Percentiles rank a stretch among this genome's conserved stretches.
Evolutionary conservation across 257 asterid genomes (phyloP).

Genomic region (Nyctanthes arbortristis): DNA sequence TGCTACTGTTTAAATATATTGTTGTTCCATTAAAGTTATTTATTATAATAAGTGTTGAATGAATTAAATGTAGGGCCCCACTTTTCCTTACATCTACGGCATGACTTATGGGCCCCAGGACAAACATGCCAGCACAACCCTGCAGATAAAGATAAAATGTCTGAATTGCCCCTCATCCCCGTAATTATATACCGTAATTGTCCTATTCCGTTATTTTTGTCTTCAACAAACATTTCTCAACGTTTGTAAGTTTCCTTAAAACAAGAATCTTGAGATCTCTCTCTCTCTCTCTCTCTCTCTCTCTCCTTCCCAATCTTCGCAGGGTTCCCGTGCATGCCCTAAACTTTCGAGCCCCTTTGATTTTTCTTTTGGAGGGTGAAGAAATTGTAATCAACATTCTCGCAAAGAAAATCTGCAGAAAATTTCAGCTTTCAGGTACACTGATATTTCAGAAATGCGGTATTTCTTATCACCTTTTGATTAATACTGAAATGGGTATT

Average conservation of each 20-base stretch:
- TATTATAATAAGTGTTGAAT: not conserved
- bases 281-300: not conserved
- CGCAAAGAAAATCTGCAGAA: conserved; percentile 7
- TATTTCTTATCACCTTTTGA: not conserved
- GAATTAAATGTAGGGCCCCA: conserved; percentile 26
- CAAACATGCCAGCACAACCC: conserved; percentile 28
- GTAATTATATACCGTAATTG: conserved; percentile 24
- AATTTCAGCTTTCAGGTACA: conserved; percentile 28
- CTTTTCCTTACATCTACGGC: conserved; percentile 24
- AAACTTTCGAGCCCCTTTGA: conserved; percentile 3
- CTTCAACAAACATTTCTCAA: conserved; percentile 24
- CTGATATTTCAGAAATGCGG: not conserved
- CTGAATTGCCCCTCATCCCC: not conserved
- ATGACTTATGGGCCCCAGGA: conserved; percentile 10
- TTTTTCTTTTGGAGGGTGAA: conserved; percentile 7
- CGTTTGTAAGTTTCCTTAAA: conserved; percentile 21
- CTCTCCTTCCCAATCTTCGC: conserved; percentile 3
- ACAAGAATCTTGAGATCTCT: conserved; percentile 7
- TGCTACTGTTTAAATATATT: no score
- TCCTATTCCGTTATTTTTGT: conserved; percentile 41
- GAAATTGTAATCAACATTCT: not conserved
- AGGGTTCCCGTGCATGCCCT: conserved; percentile 18
- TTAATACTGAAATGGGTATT: not conserved
- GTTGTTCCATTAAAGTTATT: conserved; percentile 17
- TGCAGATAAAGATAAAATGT: not conserved